Percentiles rank a stretch among this genome's conserved stretches.
These are phyloP conservation scores for Pyrrhoderma noxium DNA, from an alignment of 1,284 basidiomycete species.

Conservation along the genomic window DNA sequence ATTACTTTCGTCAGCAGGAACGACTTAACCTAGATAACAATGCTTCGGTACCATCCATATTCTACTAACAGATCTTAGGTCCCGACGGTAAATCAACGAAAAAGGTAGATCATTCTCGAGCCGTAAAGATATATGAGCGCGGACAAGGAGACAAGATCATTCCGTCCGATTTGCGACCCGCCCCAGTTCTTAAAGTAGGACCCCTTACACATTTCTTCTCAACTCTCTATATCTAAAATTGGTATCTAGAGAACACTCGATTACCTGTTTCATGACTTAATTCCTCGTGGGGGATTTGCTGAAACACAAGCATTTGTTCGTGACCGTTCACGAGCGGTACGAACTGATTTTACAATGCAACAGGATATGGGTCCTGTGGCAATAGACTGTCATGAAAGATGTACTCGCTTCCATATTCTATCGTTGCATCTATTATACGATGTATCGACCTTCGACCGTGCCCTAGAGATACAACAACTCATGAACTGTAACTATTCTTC, in stretches of 20 bases:
- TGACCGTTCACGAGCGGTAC: constrained; percentile 84
- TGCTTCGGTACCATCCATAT: constrained; percentile 26
- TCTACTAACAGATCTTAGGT: constrained; percentile 50
- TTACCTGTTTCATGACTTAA: constrained; percentile 83
- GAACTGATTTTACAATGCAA: constrained; percentile 95
- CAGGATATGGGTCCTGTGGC: constrained; percentile 71
- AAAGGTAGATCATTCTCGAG: constrained; percentile 76
- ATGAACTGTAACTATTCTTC: constrained; percentile 69
- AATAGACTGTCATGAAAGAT: constrained; percentile 89
- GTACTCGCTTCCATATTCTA: constrained; percentile 90
- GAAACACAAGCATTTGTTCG: constrained; percentile 82
- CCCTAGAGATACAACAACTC: constrained; percentile 81
- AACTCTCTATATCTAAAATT: constrained; percentile 12
- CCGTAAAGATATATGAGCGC: constrained; percentile 93
- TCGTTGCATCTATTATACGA: constrained; percentile 72
- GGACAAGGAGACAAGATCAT: constrained; percentile 90
- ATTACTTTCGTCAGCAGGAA: neutral
- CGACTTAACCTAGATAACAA: constrained; percentile 4
- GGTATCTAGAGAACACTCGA: constrained; percentile 69
- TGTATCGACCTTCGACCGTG: constrained; percentile 54
- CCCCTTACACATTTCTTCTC: constrained; percentile 2
- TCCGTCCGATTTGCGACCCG: constrained; percentile 90
- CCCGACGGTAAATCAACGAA: constrained; percentile 36
- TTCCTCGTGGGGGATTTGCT: constrained; percentile 62
- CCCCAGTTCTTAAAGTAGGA: constrained; percentile 69